Evolutionary conservation across 129 eudicot species (phyloP).

Genomic region (Centrapalus pauciflorus): DNA sequence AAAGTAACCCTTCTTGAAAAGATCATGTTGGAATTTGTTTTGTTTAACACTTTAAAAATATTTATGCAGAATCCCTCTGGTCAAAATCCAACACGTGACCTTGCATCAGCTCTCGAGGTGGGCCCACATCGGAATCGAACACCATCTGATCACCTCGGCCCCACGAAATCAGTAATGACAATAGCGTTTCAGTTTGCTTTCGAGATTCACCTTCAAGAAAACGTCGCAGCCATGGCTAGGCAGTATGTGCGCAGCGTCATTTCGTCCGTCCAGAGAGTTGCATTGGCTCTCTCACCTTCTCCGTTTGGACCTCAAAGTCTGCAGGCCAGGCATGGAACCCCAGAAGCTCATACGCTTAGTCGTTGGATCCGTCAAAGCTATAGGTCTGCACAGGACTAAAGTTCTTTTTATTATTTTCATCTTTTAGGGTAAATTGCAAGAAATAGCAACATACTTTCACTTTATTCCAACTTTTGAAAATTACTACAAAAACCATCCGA

Average conservation of each 20-base stretch:
- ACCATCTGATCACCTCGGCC: constrained; percentile 18
- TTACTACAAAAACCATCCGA: no score
- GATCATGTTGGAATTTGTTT: no score
- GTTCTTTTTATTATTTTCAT: no score
- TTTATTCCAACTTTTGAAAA: no score
- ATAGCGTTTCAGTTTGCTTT: constrained; percentile 77
- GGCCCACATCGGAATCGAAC: constrained; percentile 49
- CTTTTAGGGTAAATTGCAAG: no score
- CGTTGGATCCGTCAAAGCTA: constrained; percentile 81
- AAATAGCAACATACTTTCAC: no score
- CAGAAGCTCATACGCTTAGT: constrained; percentile 71
- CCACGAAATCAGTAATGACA: constrained; percentile 71
- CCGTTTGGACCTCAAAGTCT: constrained; percentile 34
- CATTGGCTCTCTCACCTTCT: constrained; percentile 77
- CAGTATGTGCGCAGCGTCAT: constrained; percentile 77
- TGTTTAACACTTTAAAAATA: not conserved
- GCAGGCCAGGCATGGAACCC: constrained; percentile 45
- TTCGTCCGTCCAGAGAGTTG: constrained; percentile 79
- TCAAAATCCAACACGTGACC: constrained; percentile 70
- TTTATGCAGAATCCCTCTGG: constrained; percentile 45
- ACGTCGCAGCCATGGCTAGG: constrained; percentile 63
- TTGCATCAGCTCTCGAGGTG: constrained; percentile 74
- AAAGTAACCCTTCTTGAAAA: no score
- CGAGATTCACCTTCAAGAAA: constrained; percentile 65
- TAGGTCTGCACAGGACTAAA: no score